Evolutionary conservation across 371 early-diverging fungal species (phyloP).

Genomic region (Dichotomocladium elegans): DNA sequence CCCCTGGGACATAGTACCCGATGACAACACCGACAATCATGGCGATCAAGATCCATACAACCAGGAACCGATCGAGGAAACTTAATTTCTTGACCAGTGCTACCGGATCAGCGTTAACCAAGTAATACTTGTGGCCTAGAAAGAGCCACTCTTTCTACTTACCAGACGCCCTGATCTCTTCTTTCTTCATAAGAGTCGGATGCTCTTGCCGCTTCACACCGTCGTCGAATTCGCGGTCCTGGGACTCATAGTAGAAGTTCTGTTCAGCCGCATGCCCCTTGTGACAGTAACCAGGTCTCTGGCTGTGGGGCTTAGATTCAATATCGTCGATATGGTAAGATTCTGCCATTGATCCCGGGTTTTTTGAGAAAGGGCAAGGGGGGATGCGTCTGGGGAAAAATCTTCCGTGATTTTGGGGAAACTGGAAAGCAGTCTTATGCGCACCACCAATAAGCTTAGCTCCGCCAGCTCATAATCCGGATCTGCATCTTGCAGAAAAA

Average conservation of each 20-base stretch:
- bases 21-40: conserved; percentile 71
- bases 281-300: too few relatives aligned
- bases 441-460: too few relatives aligned
- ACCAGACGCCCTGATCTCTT: neutral
- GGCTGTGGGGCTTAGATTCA: too few relatives aligned
- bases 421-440: too few relatives aligned
- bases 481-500: too few relatives aligned
- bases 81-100: conserved; percentile 24
- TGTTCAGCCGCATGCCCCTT: neutral
- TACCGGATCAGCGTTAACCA: neutral
- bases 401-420: too few relatives aligned
- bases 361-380: too few relatives aligned
- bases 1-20: conserved; percentile 62
- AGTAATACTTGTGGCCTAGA: neutral
- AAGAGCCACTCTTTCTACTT: neutral
- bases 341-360: too few relatives aligned
- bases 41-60: conserved; percentile 52
- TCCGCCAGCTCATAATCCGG: too few relatives aligned
- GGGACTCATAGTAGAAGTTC: neutral
- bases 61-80: conserved; percentile 51
- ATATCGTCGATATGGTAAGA: too few relatives aligned
- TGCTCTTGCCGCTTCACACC: neutral
- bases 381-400: too few relatives aligned
- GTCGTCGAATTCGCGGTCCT: neutral
- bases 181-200: neutral